These are phyloP conservation scores for Haematococcus sp. DNA, from an alignment of 139 green algal species.

Conservation along the genomic window DNA sequence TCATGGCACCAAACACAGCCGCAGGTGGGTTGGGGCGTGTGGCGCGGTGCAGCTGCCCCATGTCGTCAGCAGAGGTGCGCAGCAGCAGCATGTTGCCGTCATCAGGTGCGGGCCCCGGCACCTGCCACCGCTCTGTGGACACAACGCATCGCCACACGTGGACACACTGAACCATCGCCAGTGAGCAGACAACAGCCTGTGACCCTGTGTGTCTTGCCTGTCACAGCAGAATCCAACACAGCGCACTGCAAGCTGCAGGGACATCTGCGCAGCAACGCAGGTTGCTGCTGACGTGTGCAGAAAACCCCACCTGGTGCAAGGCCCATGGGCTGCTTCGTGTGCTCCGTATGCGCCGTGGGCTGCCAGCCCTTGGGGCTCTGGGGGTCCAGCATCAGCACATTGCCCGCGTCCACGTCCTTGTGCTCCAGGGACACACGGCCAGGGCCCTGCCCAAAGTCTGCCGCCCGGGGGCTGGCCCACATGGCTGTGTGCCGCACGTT, in stretches of 20 bases:
- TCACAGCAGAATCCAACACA: no score
- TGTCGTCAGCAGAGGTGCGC: slow-evolving; percentile 20
- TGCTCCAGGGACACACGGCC: not conserved
- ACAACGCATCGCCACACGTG: no score
- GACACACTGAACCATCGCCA: no score
- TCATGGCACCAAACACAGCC: slow-evolving; percentile 26
- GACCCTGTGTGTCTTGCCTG: no score
- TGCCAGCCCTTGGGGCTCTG: slow-evolving; percentile 16
- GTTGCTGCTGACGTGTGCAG: no score
- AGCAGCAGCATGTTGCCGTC: slow-evolving; percentile 20
- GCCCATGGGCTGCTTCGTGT: slow-evolving; percentile 27
- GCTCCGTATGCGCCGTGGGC: not conserved
- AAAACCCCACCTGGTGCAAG: slow-evolving; percentile 9
- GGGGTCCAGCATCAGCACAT: slow-evolving; percentile 32
- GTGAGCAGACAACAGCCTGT: no score
- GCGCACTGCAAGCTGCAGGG: no score
- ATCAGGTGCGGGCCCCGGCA: not conserved
- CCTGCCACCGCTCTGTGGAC: no score
- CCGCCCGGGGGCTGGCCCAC: slow-evolving; percentile 1
- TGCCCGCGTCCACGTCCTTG: slow-evolving; percentile 19
- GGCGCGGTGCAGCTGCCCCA: slow-evolving; percentile 8
- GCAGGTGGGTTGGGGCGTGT: slow-evolving; percentile 22
- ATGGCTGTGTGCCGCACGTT: not conserved
- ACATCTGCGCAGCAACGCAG: no score
- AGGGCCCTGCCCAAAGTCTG: not conserved